Base-by-base conservation (phyloP, 1,139 yeast species). In the Protomyces inundatus region DNA sequence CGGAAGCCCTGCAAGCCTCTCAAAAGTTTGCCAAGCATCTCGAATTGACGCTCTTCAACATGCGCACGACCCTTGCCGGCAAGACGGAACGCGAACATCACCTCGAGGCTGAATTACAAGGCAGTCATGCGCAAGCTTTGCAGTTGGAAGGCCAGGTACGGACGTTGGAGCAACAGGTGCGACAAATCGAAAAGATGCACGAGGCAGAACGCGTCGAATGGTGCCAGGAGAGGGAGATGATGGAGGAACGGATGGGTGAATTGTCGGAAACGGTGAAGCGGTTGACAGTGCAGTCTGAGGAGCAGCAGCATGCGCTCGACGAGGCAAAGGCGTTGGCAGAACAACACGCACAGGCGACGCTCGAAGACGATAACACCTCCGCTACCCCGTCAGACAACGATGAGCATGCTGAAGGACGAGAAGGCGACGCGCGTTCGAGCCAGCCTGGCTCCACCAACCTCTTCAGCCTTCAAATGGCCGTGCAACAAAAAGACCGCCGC, bases 381-480 rank as follows among this genome's bases (percentile, higher is more conserved):
- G 6, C 55, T 5, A 14, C 14, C 14, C 37, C 34, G 23, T 9
- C 16, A 42, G 37, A 35, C 32, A 35, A 12, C 23, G 36, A 33
- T n/a, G 50, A 50, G 34, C 23, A 23, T 23, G 23, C 23, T 23
- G 23, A 23, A 23, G 23, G 23, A 23, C 23, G 23, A 23, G 23
- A 23, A 23, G 23, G 23, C 23, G 23, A 23, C 23, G 2, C 2
- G 2, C 23, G 23, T 1, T 2, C 23, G 23, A 23, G 23, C 23
- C 23, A 23, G 23, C 54, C 32, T 14, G n/a, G 37, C 55, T 36
- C 55, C 37, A 57, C 37, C 14, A 50, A 48, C 32, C 32, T 57
- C 37, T 34, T 57, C n/a, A 39, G 34, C 35, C 48, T 57, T 12
- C 61, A 57, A 45, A 57, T 50, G 54, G 39, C 39, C 23, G 55